Conservation (phyloP, 78 protist species). For the Isochrysis galbana region DNA sequence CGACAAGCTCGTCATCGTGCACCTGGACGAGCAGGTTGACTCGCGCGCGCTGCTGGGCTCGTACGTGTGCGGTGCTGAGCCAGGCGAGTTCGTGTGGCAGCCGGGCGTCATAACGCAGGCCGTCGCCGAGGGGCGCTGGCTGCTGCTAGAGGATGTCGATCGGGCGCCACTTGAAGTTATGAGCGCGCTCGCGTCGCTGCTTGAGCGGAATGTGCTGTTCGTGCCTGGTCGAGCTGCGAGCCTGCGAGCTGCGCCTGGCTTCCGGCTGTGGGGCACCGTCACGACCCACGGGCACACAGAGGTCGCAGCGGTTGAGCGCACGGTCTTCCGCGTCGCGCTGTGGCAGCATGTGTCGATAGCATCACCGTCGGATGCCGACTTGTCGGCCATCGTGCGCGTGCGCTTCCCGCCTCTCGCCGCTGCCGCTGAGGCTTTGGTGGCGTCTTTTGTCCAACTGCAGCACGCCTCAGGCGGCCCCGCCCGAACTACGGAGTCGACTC, state of each 20-base stretch:
- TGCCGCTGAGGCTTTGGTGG: not conserved
- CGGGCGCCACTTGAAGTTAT: slow-evolving; percentile 74
- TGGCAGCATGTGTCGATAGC: not conserved
- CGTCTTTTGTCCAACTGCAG: not conserved
- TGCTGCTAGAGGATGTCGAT: slow-evolving; percentile 91
- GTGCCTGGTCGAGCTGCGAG: slow-evolving; percentile 54
- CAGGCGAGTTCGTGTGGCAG: slow-evolving; percentile 96
- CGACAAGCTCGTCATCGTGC: slow-evolving; percentile 63
- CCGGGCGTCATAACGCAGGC: slow-evolving; percentile 54
- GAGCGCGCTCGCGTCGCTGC: not conserved
- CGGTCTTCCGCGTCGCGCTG: not conserved
- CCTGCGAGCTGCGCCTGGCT: slow-evolving; percentile 77
- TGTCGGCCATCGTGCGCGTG: not conserved
- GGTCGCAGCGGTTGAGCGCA: not conserved
- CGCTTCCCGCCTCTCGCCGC: not conserved
- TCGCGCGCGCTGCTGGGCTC: slow-evolving; percentile 79
- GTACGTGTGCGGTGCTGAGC: slow-evolving; percentile 81
- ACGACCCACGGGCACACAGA: slow-evolving; percentile 36
- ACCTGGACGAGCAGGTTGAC: slow-evolving; percentile 92
- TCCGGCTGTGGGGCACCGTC: slow-evolving; percentile 87
- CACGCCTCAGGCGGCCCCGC: not conserved
- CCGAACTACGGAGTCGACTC: not conserved
- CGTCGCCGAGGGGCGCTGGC: slow-evolving; percentile 82
- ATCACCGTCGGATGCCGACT: not conserved
- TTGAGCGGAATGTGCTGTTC: slow-evolving; percentile 33